Percentiles rank a stretch among this genome's conserved stretches.
phyloP scores from a whole-genome alignment of 1,284 basidiomycete species.

The Amylostereum areolatum region DNA sequence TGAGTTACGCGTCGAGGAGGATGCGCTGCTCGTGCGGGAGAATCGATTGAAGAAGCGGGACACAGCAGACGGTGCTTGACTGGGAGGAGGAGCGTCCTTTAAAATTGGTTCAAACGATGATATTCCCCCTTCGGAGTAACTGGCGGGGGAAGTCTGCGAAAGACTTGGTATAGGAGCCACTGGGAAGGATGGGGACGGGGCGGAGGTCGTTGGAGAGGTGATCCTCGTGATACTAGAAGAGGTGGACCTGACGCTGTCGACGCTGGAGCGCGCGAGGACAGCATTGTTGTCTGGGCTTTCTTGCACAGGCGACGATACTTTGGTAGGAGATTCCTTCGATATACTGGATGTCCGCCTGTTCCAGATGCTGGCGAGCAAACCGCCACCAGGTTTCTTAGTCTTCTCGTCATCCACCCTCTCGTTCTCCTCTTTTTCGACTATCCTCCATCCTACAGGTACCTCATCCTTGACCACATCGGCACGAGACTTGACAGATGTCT shows the following conservation, averaged over 20 bases:
- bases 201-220: not conserved
- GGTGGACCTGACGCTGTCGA: constrained; percentile 3
- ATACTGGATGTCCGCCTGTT: constrained; percentile 34
- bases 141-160: constrained; percentile 6
- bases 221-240: constrained; percentile 1
- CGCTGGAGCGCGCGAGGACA: constrained; percentile 2
- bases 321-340: not conserved
- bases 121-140: constrained; percentile 19
- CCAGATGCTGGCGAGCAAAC: constrained; percentile 69
- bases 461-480: constrained; percentile 46
- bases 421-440: constrained; percentile 38
- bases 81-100: constrained; percentile 10
- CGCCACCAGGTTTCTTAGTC: constrained; percentile 39
- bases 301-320: constrained; percentile 1
- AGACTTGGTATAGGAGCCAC: not conserved
- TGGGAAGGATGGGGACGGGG: not conserved
- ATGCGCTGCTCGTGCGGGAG: constrained; percentile 38
- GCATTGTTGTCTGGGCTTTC: not conserved
- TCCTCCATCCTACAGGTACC: constrained; percentile 61
- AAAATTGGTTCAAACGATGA: constrained; percentile 14
- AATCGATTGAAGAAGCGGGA: constrained; percentile 70
- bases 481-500: constrained; percentile 52
- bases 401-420: constrained; percentile 23
- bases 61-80: constrained; percentile 43
- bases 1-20: constrained; percentile 36